Evolutionary conservation across 805 yeast genomes (phyloP), one percentile per base, ranked within the genome.

Genomic region (Jamesozyma lodderae): DNA sequence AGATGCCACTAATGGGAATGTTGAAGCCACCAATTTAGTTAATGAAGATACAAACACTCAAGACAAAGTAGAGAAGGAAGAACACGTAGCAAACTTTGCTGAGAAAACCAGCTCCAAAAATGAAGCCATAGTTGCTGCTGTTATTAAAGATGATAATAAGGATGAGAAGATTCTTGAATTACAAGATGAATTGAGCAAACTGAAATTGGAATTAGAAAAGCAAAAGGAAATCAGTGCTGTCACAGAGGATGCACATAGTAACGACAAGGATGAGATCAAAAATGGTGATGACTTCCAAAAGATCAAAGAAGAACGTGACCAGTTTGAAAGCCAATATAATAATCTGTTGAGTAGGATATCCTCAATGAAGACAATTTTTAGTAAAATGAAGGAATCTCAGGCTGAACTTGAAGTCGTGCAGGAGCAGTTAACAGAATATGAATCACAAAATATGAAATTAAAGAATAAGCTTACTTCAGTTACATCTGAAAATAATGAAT

Each of bases 311-410:
- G 85, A 79, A 49, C 68, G 80, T 40, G 79, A 72, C 35, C 69
- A 71, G 22, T 67, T 72, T 21, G 75, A 79, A 47, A 64, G 68
- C 1, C 76, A 77, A 44, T 80, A 81, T 51, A 79, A 80, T 43
- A 66, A 72, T 4, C 59, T 83, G 23, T 57, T 83, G 42, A 74
- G 73, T 44, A 70, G 80, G 53, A 56, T 83, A 14, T 73, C 85
- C 1, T 73, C 83, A 2, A 81, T 82, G 90, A 82, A 81, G 47
- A 64, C 79, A 1, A 71, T 82, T 2, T 82, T 82, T 57, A 68
- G 63, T 28, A 81, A 82, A 46, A 80, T 81, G 84, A 79, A 81
- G 52, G 80, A 74, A 41, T 65, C 85, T 0, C 80, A 81, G 51
- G 61, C 57, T 3, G 83, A 81, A 47, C 62, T 83, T 15, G 84